These are phyloP conservation scores for Penicillium sp. DNA, from an alignment of 2,329 filamentous ascomycete genomes.

Conservation along the genomic window DNA sequence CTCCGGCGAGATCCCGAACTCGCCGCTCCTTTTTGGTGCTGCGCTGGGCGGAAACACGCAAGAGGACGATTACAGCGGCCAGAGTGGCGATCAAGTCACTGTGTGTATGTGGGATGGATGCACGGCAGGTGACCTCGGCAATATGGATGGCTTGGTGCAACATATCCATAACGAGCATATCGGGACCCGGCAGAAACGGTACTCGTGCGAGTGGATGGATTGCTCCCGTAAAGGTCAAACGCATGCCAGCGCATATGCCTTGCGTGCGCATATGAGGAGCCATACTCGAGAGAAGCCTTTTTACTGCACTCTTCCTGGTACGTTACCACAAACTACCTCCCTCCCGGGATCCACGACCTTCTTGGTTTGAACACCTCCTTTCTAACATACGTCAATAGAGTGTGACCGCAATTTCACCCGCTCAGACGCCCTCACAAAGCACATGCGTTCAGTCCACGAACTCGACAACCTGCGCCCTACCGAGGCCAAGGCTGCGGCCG, in stretches of 20 bases:
- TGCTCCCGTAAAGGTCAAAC: conserved; percentile 85
- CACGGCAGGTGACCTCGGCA: conserved; percentile 68
- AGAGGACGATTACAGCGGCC: conserved; percentile 69
- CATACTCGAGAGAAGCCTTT: conserved; percentile 98
- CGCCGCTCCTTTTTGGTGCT: conserved; percentile 57
- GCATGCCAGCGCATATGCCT: conserved; percentile 91
- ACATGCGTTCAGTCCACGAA: conserved; percentile 98
- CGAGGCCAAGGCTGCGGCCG: conserved; percentile 46
- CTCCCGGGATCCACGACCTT: not conserved
- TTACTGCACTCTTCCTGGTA: conserved; percentile 92
- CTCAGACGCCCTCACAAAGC: conserved; percentile 93
- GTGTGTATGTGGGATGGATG: conserved; percentile 79
- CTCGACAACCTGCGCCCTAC: conserved; percentile 85
- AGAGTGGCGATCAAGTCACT: conserved; percentile 73
- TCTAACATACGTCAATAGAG: conserved; percentile 58
- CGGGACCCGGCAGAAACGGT: conserved; percentile 89
- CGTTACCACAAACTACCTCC: conserved; percentile 28
- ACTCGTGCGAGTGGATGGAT: conserved; percentile 96
- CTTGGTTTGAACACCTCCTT: not conserved
- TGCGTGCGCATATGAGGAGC: conserved; percentile 96
- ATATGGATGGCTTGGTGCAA: conserved; percentile 80
- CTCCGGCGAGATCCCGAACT: conserved; percentile 79
- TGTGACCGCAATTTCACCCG: conserved; percentile 96
- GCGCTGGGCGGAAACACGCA: conserved; percentile 47
- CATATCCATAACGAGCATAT: conserved; percentile 94